Percentiles rank a stretch among this genome's conserved stretches.
Evolutionary conservation across 176 grass and related monocot genomes (phyloP).

Genomic region (Bromus sterilis): DNA sequence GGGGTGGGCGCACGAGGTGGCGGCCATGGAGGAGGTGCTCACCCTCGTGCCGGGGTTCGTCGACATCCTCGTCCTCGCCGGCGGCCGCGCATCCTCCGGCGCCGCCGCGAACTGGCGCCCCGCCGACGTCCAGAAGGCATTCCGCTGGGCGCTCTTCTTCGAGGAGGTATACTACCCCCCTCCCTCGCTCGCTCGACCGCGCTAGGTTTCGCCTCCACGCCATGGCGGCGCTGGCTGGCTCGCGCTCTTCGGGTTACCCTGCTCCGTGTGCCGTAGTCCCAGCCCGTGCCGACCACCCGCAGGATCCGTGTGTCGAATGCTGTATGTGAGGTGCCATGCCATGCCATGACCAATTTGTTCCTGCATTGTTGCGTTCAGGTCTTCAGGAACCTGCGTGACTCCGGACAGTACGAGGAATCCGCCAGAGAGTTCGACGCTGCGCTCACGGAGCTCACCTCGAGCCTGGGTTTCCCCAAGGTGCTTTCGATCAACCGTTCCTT

Average conservation of each 20-base stretch:
- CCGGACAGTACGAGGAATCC: slow-evolving; percentile 43
- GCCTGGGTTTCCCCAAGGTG: slow-evolving; percentile 61
- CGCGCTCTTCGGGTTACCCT: background rate
- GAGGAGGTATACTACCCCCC: slow-evolving; percentile 24
- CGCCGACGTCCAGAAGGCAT: slow-evolving; percentile 32
- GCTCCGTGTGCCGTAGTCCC: background rate
- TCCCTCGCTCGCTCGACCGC: background rate
- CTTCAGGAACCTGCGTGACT: slow-evolving; percentile 41
- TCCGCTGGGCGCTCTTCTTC: slow-evolving; percentile 77
- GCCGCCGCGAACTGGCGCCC: slow-evolving; percentile 35
- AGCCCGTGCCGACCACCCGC: background rate
- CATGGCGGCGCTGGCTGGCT: background rate
- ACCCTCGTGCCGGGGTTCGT: slow-evolving; percentile 55
- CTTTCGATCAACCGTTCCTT: background rate
- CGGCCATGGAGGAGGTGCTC: slow-evolving; percentile 46
- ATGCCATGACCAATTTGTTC: background rate
- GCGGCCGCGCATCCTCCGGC: slow-evolving; percentile 57
- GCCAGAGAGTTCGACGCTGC: slow-evolving; percentile 53
- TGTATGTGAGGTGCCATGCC: background rate
- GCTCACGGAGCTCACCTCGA: slow-evolving; percentile 39
- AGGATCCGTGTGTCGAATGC: background rate
- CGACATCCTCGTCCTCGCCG: slow-evolving; percentile 71
- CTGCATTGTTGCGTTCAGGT: slow-evolving; percentile 38
- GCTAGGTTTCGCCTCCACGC: background rate
- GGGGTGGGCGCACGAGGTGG: slow-evolving; percentile 44